Evolutionary conservation across 179 eudicot species (phyloP).

Genomic region (Heliamphora pulchella): DNA sequence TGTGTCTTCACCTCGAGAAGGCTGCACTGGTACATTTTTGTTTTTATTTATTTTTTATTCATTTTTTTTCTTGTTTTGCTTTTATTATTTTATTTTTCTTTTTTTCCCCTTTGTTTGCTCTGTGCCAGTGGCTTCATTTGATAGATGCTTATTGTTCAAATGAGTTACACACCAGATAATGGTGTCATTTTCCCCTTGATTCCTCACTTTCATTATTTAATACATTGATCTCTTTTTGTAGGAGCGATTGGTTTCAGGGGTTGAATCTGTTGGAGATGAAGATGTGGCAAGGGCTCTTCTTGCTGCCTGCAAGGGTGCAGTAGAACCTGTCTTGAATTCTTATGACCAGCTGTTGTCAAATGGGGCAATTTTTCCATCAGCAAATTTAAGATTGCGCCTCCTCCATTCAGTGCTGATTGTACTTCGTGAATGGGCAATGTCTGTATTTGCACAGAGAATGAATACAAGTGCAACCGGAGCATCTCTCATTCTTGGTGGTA

Average conservation of each 20-base stretch:
- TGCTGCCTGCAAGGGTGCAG: conserved; percentile 84
- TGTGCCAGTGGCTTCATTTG: not conserved
- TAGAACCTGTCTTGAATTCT: conserved; percentile 81
- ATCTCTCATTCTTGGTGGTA: conserved; percentile 67
- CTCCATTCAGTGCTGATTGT: conserved; percentile 75
- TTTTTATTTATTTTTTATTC: not conserved
- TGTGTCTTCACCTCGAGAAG: conserved; percentile 94
- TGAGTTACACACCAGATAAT: not conserved
- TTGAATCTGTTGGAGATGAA: conserved; percentile 78
- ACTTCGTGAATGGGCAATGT: conserved; percentile 90
- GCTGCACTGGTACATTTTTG: conserved; percentile 65
- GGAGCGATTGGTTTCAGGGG: conserved; percentile 70
- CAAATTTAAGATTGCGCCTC: conserved; percentile 65
- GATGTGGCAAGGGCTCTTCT: conserved; percentile 89
- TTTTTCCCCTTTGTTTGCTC: not conserved
- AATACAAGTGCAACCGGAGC: conserved; percentile 82
- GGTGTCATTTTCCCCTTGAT: conserved; percentile 3
- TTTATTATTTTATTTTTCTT: not conserved
- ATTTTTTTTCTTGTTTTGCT: not conserved
- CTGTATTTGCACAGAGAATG: conserved; percentile 67
- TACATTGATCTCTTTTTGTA: conserved; percentile 17
- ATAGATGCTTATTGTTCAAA: not conserved
- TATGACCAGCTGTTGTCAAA: conserved; percentile 75
- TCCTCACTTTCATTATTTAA: not conserved
- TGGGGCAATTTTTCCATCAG: conserved; percentile 78